Percentiles rank a stretch among this genome's conserved stretches.
These are phyloP conservation scores for Pseudopediastrum boryanum DNA, from an alignment of 139 green algal genomes.

Conservation along the genomic window DNA sequence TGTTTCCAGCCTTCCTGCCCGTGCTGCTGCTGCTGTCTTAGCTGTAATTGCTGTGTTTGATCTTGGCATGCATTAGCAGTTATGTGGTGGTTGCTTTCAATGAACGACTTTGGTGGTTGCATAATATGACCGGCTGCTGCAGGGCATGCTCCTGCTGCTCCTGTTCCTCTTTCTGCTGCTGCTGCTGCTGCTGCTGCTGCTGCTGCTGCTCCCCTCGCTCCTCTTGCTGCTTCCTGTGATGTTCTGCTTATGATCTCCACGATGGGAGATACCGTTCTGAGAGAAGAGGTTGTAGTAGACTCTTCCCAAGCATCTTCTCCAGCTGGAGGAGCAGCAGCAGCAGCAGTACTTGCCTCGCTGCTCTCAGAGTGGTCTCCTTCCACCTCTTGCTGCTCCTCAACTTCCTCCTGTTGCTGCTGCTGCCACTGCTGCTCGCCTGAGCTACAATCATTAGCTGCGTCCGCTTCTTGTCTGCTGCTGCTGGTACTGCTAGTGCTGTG, in stretches of 20 bases:
- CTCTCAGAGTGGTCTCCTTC: background rate
- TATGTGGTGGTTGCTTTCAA: no score
- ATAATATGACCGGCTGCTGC: no score
- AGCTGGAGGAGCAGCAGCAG: no score
- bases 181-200: background rate
- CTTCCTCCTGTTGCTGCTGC: conserved; percentile 5
- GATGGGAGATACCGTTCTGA: no score
- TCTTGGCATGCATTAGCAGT: no score
- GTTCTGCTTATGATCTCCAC: background rate
- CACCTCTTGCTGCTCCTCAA: background rate
- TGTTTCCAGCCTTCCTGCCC: background rate
- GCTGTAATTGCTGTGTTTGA: background rate
- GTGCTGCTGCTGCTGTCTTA: background rate
- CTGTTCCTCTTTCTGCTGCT: background rate
- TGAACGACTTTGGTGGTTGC: no score
- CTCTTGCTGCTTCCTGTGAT: background rate
- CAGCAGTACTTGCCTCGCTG: no score
- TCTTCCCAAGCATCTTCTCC: no score
- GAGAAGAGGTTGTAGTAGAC: no score
- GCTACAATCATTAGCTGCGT: background rate
- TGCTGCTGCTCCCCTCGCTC: background rate
- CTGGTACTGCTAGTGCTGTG: background rate
- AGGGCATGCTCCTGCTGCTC: conserved; percentile 1
- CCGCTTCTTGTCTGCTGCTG: conserved; percentile 15
- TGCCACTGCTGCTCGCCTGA: background rate